Percentiles rank a stretch among this genome's conserved stretches.
phyloP scores from a whole-genome alignment of 441 rosid genomes.

The Kokia cookei region DNA sequence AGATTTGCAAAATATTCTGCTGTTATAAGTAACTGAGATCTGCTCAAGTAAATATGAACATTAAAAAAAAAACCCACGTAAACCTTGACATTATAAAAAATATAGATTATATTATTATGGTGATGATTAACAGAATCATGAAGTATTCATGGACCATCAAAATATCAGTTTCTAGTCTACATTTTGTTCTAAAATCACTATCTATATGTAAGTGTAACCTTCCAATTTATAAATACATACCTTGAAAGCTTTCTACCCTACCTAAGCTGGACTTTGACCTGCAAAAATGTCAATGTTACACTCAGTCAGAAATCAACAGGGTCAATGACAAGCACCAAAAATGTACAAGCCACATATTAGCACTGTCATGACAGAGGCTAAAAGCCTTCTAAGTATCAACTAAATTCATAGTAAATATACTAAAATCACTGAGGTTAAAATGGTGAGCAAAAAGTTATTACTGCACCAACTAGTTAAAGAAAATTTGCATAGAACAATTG shows the following conservation, averaged over 20 bases:
- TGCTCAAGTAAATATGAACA: too few relatives aligned
- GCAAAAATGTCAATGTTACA: constrained; percentile 13
- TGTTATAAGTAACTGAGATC: too few relatives aligned
- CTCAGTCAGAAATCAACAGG: not conserved
- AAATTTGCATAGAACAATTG: constrained; percentile 2
- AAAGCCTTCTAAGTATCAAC: not conserved
- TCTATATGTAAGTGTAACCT: constrained; percentile 17
- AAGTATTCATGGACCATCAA: constrained; percentile 8
- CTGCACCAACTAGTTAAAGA: not conserved
- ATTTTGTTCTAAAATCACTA: constrained; percentile 23
- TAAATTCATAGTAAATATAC: not conserved
- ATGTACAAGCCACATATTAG: not conserved
- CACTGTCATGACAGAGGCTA: not conserved
- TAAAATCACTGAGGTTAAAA: not conserved
- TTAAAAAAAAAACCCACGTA: too few relatives aligned
- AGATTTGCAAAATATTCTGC: too few relatives aligned
- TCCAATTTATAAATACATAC: constrained; percentile 4
- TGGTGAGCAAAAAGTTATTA: not conserved
- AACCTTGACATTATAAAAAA: too few relatives aligned
- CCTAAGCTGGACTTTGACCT: constrained; percentile 11
- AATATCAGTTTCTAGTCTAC: constrained; percentile 22
- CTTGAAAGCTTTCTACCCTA: constrained; percentile 4
- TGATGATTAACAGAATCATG: constrained; percentile 9
- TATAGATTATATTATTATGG: not conserved
- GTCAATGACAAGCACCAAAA: not conserved